phyloP scores from a whole-genome alignment of 2,329 filamentous ascomycete genomes.

The Mycosphaerella sp. region DNA sequence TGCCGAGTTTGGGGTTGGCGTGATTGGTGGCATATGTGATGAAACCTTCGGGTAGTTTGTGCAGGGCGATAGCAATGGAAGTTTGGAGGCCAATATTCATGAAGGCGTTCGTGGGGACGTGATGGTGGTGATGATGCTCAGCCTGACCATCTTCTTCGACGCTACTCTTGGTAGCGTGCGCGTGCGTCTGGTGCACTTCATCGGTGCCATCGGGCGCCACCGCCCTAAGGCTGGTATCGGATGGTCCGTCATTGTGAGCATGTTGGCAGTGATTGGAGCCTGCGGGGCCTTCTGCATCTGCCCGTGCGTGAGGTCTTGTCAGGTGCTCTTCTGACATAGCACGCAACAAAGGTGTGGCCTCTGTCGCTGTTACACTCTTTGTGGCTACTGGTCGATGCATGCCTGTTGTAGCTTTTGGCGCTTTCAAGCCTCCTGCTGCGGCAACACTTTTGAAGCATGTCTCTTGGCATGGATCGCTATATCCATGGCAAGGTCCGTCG shows the following conservation, averaged over 20 bases:
- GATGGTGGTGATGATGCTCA: constrained; percentile 68
- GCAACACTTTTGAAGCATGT: constrained; percentile 53
- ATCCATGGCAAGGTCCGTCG: constrained; percentile 55
- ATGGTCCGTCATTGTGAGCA: constrained; percentile 10
- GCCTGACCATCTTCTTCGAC: constrained; percentile 11
- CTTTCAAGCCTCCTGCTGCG: constrained; percentile 32
- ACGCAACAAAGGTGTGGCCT: constrained; percentile 30
- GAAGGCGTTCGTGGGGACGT: constrained; percentile 90
- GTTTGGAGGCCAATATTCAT: constrained; percentile 94
- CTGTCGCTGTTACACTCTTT: constrained; percentile 26
- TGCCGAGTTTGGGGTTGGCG: constrained; percentile 78
- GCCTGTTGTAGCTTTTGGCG: constrained; percentile 21
- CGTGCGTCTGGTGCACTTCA: constrained; percentile 17
- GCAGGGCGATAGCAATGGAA: constrained; percentile 85
- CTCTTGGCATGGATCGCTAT: constrained; percentile 55
- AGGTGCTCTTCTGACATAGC: constrained; percentile 21
- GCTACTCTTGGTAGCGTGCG: constrained; percentile 14
- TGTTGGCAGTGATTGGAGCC: constrained; percentile 5
- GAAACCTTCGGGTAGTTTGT: constrained; percentile 84
- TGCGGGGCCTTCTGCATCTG: constrained; percentile 14
- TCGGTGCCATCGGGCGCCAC: constrained; percentile 2
- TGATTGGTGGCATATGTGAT: constrained; percentile 98
- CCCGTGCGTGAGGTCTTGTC: constrained; percentile 12
- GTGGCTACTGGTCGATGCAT: constrained; percentile 20
- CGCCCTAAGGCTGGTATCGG: constrained; percentile 20